Conservation (phyloP, 2,329 filamentous ascomycete species). For the Monilinia vaccinii-corymbosi region DNA sequence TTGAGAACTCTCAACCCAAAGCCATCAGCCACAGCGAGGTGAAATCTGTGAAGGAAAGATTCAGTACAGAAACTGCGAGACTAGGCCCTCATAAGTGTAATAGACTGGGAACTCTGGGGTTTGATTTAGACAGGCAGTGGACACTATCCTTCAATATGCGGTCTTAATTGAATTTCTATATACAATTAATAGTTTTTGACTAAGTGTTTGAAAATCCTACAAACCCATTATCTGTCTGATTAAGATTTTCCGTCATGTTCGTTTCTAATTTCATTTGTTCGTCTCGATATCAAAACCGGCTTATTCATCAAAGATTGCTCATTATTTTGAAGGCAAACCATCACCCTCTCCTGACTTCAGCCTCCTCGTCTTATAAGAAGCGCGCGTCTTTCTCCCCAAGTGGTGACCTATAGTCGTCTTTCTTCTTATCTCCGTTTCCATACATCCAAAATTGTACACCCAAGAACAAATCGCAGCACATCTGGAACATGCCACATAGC, state of each 20-base stretch:
- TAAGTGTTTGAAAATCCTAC: not conserved
- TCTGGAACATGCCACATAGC: conserved; percentile 73
- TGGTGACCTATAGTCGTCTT: conserved; percentile 17
- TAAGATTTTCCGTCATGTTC: not conserved
- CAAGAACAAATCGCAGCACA: conserved; percentile 63
- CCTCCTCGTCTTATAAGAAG: conserved; percentile 14
- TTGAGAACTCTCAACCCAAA: no score
- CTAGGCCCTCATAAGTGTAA: not conserved
- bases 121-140: not conserved
- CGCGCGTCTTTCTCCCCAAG: conserved; percentile 26
- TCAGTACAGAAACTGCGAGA: not conserved
- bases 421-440: conserved; percentile 37
- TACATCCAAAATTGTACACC: conserved; percentile 68
- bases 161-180: not conserved
- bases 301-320: not conserved
- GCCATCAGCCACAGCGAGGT: not conserved
- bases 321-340: not conserved
- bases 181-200: not conserved
- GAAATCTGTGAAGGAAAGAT: not conserved
- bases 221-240: not conserved
- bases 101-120: not conserved
- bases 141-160: not conserved
- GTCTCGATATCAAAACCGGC: not conserved
- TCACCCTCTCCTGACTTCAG: not conserved
- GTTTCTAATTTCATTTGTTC: not conserved